Base-by-base conservation (phyloP, 1,139 yeast species). In the Suhomyces panamericanus region DNA sequence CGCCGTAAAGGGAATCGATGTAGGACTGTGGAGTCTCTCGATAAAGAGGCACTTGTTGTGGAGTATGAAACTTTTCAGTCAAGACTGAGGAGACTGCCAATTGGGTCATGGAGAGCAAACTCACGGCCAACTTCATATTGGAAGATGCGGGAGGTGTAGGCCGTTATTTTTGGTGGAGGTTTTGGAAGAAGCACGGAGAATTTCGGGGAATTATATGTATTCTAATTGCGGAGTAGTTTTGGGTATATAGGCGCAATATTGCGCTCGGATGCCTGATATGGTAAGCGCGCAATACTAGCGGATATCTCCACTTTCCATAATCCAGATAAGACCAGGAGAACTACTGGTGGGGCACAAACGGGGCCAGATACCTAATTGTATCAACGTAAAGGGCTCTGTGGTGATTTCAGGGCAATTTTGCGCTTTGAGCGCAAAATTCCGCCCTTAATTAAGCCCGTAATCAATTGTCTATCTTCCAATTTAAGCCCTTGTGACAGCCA, bases 1-100 rank as follows among this genome's bases (percentile, higher is more conserved):
- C 54, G 2, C 70, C 70, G 38, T 60, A 66, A 11, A 66, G 49
- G 8, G 54, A 49, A 41, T 66, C 70, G 45, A 67, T 54, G 42
- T 60, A 62, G 7, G 60, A 53, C 24, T 35, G 41, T 12, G 27
- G 28, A 8, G 17, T 11, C 6, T 32, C 24, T 17, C n/a, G 22
- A 3, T 10, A 12, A 4, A 32, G 9, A 16, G 29, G 14, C 2
- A 13, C 17, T 15, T 29, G 39, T 17, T 29, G 17, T 17, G 17
- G 28, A 3, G 16, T 3, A 7, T 34, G 37, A 27, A 9, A 12
- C 7, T 12, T 26, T 16, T 30, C 29, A 9, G 27, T 9, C 12
- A 38, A 14, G 14, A 15, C 32, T 4, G 34, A 2, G 8, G 41
- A 31, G 3, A 31, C 35, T 9, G 32, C 41, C 7, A 38, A 24